Evolutionary conservation across 169 alveolate genomes (phyloP), one percentile per base, ranked within the genome.

Genomic region (Plasmodium coatneyi): DNA sequence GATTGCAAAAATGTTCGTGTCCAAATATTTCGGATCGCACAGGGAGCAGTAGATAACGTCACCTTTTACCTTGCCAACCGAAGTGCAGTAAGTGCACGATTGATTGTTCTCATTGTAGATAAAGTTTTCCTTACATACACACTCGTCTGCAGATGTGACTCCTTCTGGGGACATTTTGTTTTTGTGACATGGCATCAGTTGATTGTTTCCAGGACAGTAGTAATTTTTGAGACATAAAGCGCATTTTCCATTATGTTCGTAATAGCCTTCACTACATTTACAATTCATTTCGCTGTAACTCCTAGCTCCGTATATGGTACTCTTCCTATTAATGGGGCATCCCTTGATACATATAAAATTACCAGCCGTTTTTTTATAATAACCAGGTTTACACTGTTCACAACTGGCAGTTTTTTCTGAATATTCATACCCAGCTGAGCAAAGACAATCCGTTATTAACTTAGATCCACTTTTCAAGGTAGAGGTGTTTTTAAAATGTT

Each of bases 371-470:
- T 32, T 76, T 36, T 93, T 92, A 36, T 93, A 93, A 39, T 94
- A 93, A 46, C 96, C 96, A 79, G 84, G 93, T 52, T 95, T 96
- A 52, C 97, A 96, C 79, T 89, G 83, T 54, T 86, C 87, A 81
- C 97, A 96, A 19, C 92, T 92, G 3, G 41, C 56, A 6, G 95
- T 25, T 19, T 84, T 91, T 71, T 89, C 95, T 16, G 91, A 34
- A 71, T 72, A 82, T 83, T 79, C 95, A 76, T 83, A 82, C 19
- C 97, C 97, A 60, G 96, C 84, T 34, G 93, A 54, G 49, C 97
- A 96, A 43, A 93, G 36, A 34, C 97, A 96, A 34, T 93, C 96
- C 2, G 83, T 56, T 66, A 82, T 46, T 72, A 95, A 82, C 14
- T 36, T 76, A 2, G 96, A 54, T 12, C 97, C 97, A 19, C n/a